Conservation (phyloP, 2,329 filamentous ascomycete species). For the Claviceps pazoutovae region DNA sequence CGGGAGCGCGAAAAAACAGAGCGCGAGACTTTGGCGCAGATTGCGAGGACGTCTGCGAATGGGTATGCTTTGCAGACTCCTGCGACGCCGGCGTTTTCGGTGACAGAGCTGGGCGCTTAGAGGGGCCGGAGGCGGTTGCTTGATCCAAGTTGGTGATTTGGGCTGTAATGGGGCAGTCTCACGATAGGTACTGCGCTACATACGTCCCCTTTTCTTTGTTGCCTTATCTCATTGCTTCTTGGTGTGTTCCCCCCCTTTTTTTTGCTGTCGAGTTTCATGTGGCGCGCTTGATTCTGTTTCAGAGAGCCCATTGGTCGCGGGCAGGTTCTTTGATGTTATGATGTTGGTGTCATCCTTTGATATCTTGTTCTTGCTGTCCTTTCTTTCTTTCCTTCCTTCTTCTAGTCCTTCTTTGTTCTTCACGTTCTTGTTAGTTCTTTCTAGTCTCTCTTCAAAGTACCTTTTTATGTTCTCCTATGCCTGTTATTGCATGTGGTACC, state of each 20-base stretch:
- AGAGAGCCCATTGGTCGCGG: background rate
- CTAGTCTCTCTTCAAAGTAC: background rate
- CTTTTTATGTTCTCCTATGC: too few species aligned
- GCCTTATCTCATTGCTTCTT: too few species aligned
- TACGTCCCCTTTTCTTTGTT: too few species aligned
- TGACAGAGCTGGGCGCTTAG: slow-evolving; percentile 23
- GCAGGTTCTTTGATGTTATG: background rate
- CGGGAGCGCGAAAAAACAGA: slow-evolving; percentile 72
- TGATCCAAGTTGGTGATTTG: too few species aligned
- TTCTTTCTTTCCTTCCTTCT: background rate
- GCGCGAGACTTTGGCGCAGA: slow-evolving; percentile 39
- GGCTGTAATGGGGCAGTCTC: too few species aligned
- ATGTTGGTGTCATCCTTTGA: background rate
- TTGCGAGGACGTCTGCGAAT: slow-evolving; percentile 24
- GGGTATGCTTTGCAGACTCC: slow-evolving; percentile 25
- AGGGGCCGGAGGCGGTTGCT: background rate
- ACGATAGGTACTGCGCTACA: too few species aligned
- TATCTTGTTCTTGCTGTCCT: background rate
- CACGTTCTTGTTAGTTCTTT: background rate
- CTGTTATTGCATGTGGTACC: too few species aligned
- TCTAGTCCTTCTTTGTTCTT: background rate
- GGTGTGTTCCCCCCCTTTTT: background rate
- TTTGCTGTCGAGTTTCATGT: background rate
- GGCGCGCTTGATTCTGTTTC: background rate
- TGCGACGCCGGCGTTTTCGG: slow-evolving; percentile 22